Percentiles rank a stretch among this genome's conserved stretches.
Conservation (phyloP, 805 yeast genomes). For the Lachancea meyersii region DNA sequence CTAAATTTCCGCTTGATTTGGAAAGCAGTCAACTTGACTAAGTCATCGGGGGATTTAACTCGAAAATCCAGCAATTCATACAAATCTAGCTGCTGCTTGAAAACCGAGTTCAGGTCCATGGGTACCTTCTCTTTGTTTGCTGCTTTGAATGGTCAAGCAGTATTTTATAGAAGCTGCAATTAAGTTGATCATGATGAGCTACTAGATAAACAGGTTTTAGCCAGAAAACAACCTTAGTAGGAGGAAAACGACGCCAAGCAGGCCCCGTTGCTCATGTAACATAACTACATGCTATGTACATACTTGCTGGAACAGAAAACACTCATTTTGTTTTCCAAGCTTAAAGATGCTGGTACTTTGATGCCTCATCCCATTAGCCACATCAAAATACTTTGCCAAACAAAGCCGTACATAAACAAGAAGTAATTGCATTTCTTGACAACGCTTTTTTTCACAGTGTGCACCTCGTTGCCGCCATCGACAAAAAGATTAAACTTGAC, state of each 20-base stretch:
- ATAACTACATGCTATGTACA: neutral
- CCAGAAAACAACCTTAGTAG: too few relatives aligned
- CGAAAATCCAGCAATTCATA: conserved; percentile 41
- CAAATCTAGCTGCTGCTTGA: conserved; percentile 21
- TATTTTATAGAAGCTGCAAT: too few relatives aligned
- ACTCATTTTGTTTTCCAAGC: neutral
- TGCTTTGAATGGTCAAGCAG: neutral
- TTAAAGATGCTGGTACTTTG: neutral
- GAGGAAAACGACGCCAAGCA: too few relatives aligned
- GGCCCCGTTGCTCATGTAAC: too few relatives aligned
- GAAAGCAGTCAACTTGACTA: conserved; percentile 36
- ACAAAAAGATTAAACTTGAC: conserved; percentile 38
- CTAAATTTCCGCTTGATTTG: conserved; percentile 20
- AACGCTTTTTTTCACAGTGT: conserved; percentile 46
- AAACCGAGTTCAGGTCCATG: conserved; percentile 10
- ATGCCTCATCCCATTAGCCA: conserved; percentile 50
- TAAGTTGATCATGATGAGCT: too few relatives aligned
- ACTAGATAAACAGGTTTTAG: too few relatives aligned
- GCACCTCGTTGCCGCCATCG: conserved; percentile 42
- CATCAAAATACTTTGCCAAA: conserved; percentile 69
- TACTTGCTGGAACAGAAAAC: neutral
- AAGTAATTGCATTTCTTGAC: conserved; percentile 81
- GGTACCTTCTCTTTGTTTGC: neutral
- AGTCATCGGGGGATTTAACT: conserved; percentile 36
- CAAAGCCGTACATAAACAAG: conserved; percentile 75